Percentiles rank a stretch among this genome's conserved stretches.
These are phyloP conservation scores for Ricinus communis DNA, from an alignment of 345 rosid genomes.

Conservation along the genomic window DNA sequence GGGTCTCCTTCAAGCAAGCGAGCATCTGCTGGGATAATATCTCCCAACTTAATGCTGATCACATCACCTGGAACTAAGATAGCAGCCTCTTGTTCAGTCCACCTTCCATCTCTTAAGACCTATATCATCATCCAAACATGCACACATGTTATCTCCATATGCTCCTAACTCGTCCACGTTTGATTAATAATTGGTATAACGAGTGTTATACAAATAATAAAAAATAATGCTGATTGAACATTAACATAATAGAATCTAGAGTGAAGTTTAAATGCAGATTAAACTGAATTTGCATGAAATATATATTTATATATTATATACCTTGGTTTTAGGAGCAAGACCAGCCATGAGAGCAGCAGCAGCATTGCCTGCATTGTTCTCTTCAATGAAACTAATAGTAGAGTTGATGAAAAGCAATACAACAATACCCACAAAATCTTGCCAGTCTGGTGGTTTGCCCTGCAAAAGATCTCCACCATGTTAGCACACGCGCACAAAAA, in stretches of 20 bases:
- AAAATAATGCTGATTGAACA: too few relatives aligned
- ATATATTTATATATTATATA: constrained; percentile 2
- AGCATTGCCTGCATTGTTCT: constrained; percentile 86
- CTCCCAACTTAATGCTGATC: constrained; percentile 76
- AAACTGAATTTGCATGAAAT: background rate
- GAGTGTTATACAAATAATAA: background rate
- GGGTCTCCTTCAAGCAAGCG: constrained; percentile 85
- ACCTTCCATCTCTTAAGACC: constrained; percentile 74
- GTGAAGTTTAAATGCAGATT: too few relatives aligned
- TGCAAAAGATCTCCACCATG: constrained; percentile 23
- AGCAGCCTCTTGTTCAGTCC: constrained; percentile 78
- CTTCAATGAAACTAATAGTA: constrained; percentile 79
- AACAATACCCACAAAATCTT: constrained; percentile 73
- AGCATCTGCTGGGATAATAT: constrained; percentile 82
- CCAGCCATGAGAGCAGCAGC: constrained; percentile 81
- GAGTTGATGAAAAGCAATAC: constrained; percentile 71
- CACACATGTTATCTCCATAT: background rate
- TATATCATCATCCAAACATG: constrained; percentile 12
- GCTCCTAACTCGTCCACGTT: too few relatives aligned
- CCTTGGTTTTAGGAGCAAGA: constrained; percentile 76
- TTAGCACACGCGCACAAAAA: background rate
- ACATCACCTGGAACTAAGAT: constrained; percentile 79
- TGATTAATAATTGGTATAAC: too few relatives aligned
- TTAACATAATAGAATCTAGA: too few relatives aligned
- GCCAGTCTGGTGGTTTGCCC: constrained; percentile 93